Conservation (phyloP, 1,284 basidiomycete species). For the Thecaphora frezii region DNA sequence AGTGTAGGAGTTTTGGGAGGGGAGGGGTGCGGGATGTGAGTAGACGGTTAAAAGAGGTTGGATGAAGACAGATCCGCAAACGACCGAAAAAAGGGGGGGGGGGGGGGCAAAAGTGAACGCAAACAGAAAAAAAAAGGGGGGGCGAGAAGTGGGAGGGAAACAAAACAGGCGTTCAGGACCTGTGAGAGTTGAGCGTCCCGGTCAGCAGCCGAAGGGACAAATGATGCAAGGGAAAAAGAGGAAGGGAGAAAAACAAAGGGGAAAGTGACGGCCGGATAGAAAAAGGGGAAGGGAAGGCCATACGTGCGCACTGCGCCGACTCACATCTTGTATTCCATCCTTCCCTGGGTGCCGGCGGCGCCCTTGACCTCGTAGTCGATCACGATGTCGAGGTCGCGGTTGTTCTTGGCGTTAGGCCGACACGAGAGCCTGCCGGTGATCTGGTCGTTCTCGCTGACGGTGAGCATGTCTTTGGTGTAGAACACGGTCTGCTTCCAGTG, state of each 20-base stretch:
- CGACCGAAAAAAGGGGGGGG: too few species aligned
- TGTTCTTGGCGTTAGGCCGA: slow-evolving; percentile 53
- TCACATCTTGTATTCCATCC: slow-evolving; percentile 58
- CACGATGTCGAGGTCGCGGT: slow-evolving; percentile 55
- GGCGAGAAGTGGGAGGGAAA: too few species aligned
- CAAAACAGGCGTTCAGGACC: too few species aligned
- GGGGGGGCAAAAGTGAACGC: too few species aligned
- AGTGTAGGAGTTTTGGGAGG: too few species aligned
- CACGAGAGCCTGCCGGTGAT: slow-evolving; percentile 50
- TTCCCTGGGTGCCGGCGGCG: slow-evolving; percentile 21
- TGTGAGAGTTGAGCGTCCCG: too few species aligned
- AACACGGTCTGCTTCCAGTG: slow-evolving; percentile 60
- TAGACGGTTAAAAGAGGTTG: too few species aligned
- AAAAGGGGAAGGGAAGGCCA: background rate
- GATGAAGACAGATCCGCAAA: too few species aligned
- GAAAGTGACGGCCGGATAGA: too few species aligned
- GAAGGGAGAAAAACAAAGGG: background rate
- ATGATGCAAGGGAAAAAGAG: slow-evolving; percentile 2
- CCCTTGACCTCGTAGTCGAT: slow-evolving; percentile 50
- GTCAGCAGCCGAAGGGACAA: too few species aligned
- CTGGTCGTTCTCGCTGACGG: slow-evolving; percentile 47
- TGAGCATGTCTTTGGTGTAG: slow-evolving; percentile 55
- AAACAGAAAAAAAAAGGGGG: too few species aligned
- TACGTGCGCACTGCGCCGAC: slow-evolving; percentile 1
- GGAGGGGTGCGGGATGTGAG: too few species aligned